Conservation (phyloP, 2,329 filamentous ascomycete species). For the Fusarium albosuccineum region DNA sequence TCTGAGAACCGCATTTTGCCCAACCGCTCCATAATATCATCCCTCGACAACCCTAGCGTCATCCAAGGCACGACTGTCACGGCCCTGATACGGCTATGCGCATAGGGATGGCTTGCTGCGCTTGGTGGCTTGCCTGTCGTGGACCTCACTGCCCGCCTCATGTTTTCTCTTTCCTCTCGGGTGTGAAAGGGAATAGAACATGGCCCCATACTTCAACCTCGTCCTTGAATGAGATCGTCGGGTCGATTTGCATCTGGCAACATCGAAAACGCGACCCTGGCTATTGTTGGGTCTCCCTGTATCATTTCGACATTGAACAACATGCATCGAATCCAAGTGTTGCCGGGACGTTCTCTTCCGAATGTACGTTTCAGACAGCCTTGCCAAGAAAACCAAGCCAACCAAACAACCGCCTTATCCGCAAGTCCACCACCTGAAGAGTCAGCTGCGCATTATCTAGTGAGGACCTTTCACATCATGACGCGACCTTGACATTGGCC, state of each 20-base stretch:
- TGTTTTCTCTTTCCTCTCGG: conserved; percentile 11
- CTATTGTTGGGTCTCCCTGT: background rate
- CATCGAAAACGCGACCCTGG: conserved; percentile 5
- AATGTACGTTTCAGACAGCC: background rate
- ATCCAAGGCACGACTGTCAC: background rate
- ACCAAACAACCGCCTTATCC: background rate
- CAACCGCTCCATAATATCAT: conserved; percentile 17
- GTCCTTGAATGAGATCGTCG: conserved; percentile 11
- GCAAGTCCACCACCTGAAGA: background rate
- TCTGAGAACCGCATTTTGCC: conserved; percentile 10
- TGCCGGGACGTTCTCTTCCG: conserved; percentile 3
- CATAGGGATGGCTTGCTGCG: background rate
- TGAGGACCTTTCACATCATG: background rate
- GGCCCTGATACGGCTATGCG: background rate
- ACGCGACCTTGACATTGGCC: background rate
- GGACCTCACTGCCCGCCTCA: conserved; percentile 5
- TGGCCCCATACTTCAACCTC: background rate
- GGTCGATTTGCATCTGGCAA: conserved; percentile 8
- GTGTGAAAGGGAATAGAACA: conserved; percentile 1
- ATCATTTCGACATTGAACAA: background rate
- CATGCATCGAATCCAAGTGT: background rate
- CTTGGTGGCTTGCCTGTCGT: conserved; percentile 15
- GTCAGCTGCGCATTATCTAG: background rate
- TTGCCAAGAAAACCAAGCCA: background rate
- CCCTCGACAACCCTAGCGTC: background rate